phyloP scores from a whole-genome alignment of 169 alveolate genomes.

The Babesia divergens region DNA sequence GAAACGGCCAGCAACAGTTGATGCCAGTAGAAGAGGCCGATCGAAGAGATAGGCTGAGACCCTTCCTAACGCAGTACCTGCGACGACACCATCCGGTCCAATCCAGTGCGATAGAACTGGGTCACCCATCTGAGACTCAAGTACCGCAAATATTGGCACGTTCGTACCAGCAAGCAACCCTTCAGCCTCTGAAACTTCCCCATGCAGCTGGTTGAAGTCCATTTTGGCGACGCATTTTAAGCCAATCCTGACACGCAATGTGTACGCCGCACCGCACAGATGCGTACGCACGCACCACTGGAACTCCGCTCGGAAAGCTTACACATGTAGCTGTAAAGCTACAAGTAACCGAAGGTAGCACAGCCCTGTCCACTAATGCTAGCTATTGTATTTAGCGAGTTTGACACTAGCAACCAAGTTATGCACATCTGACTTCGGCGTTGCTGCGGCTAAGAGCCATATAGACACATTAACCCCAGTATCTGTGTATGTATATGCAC shows the following conservation, averaged over 20 bases:
- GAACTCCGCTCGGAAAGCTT: background rate
- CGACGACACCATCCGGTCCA: slow-evolving; percentile 64
- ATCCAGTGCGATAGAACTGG: slow-evolving; percentile 64
- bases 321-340: slow-evolving; percentile 37
- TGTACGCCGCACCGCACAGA: slow-evolving; percentile 27
- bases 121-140: slow-evolving; percentile 67
- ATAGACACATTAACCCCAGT: too few relatives aligned
- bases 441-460: too few relatives aligned
- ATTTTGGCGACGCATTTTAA: slow-evolving; percentile 1
- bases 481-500: too few relatives aligned
- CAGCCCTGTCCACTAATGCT: too few relatives aligned
- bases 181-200: slow-evolving; percentile 19
- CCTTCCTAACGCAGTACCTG: slow-evolving; percentile 66
- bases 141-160: slow-evolving; percentile 20
- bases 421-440: too few relatives aligned
- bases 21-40: too few relatives aligned
- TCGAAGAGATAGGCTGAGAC: slow-evolving; percentile 58
- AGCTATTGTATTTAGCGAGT: too few relatives aligned
- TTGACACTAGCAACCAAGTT: too few relatives aligned
- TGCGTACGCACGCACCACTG: slow-evolving; percentile 11
- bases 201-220: background rate
- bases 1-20: too few relatives aligned
- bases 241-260: background rate
- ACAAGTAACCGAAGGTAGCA: slow-evolving; percentile 69
- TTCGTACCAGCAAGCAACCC: background rate